phyloP scores from a whole-genome alignment of 176 grass and related monocot species.

The Aegilops tauschii region DNA sequence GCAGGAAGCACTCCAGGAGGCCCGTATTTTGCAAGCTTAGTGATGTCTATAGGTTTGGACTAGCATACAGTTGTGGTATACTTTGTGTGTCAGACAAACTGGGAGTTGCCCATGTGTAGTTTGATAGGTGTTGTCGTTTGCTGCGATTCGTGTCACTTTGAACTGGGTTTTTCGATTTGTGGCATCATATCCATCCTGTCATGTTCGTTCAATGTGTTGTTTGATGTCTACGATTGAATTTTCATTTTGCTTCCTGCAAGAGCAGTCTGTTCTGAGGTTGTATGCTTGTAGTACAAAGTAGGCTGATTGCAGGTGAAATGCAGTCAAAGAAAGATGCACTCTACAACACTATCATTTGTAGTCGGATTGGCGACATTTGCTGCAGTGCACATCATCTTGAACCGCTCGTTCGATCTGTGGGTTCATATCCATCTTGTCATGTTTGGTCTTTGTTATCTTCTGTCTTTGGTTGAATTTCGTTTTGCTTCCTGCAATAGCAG shows the following conservation, averaged over 20 bases:
- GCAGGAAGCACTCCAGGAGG: slow-evolving; percentile 65
- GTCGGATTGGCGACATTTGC: slow-evolving; percentile 11
- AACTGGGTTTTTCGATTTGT: neutral
- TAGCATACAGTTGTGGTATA: slow-evolving; percentile 32
- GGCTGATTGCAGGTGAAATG: neutral
- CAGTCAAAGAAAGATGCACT: neutral
- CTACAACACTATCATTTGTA: neutral
- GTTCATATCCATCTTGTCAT: neutral
- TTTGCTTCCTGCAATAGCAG: neutral
- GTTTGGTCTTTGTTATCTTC: neutral
- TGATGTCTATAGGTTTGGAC: slow-evolving; percentile 30
- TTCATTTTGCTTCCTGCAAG: neutral
- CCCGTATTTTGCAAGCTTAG: slow-evolving; percentile 36
- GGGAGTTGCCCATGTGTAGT: slow-evolving; percentile 18
- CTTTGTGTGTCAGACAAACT: neutral
- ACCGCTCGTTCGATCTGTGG: neutral
- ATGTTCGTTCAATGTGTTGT: neutral
- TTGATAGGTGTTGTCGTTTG: slow-evolving; percentile 8
- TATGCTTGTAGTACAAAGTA: neutral
- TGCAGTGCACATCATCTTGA: neutral
- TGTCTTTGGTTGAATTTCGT: neutral
- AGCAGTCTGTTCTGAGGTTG: neutral
- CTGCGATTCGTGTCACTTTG: neutral
- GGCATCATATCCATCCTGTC: neutral
- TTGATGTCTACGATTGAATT: neutral